phyloP scores from a whole-genome alignment of 2,329 filamentous ascomycete species.

The Ceratocystis papillata region DNA sequence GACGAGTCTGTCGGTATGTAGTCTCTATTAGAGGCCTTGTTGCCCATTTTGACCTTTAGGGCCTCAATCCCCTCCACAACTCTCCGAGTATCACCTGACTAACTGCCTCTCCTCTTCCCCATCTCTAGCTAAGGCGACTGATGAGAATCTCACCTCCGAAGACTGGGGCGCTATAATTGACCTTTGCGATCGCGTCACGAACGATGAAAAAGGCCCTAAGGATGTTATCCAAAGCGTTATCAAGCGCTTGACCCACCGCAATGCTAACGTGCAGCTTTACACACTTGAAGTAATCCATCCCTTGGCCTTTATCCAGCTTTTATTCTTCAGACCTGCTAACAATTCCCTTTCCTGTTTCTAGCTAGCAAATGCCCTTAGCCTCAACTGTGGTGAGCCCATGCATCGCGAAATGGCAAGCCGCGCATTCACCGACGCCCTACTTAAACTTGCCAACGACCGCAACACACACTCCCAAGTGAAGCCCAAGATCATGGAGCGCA shows the following conservation, averaged over 20 bases:
- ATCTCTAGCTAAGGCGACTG: conserved; percentile 61
- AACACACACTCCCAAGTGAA: conserved; percentile 97
- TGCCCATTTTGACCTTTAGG: conserved; percentile 25
- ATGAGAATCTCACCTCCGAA: conserved; percentile 89
- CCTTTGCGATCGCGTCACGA: conserved; percentile 49
- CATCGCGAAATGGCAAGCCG: conserved; percentile 84
- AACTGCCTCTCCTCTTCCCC: neutral
- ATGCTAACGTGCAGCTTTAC: conserved; percentile 92
- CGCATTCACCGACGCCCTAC: conserved; percentile 85
- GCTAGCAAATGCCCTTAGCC: conserved; percentile 81
- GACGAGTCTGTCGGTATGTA: conserved; percentile 50
- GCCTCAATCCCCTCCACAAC: neutral
- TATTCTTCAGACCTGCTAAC: neutral
- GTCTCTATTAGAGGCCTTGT: conserved; percentile 10
- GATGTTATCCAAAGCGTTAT: conserved; percentile 84
- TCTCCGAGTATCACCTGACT: conserved; percentile 18
- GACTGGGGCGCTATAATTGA: conserved; percentile 57
- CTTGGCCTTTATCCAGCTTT: neutral
- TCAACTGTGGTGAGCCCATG: conserved; percentile 79
- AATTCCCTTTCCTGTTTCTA: conserved; percentile 30
- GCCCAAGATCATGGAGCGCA: conserved; percentile 89
- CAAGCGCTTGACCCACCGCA: conserved; percentile 81
- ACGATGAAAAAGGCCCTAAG: conserved; percentile 53
- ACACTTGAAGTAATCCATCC: conserved; percentile 60
- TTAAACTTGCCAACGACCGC: conserved; percentile 82